Evolutionary conservation across 108 stramenopile species (phyloP).

Genomic region (Cyclotella cryptica): DNA sequence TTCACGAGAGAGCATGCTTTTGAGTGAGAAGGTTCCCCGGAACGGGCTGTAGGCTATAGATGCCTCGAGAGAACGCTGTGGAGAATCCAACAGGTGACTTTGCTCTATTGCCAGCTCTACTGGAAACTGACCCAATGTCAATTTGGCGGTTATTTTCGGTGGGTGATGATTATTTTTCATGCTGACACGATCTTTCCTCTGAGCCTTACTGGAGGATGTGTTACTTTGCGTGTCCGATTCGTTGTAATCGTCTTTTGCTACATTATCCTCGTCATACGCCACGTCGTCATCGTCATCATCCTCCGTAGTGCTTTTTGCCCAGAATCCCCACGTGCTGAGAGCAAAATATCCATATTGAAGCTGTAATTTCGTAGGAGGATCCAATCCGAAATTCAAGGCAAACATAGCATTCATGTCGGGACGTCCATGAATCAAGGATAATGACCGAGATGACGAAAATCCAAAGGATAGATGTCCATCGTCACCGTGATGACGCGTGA

Average conservation of each 20-base stretch:
- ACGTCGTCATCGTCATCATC: conserved; percentile 3
- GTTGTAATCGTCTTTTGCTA: background rate
- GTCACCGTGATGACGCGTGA: conserved; percentile 20
- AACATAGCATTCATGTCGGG: conserved; percentile 25
- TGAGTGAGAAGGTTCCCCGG: conserved; percentile 9
- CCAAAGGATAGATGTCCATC: conserved; percentile 26
- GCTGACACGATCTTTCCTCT: background rate
- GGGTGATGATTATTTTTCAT: conserved; percentile 6
- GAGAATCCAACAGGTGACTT: conserved; percentile 35
- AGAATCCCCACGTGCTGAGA: conserved; percentile 28
- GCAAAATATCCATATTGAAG: conserved; percentile 35
- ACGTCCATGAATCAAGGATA: conserved; percentile 22
- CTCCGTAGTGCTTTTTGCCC: background rate
- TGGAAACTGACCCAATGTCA: conserved; percentile 37
- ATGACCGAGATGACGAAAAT: conserved; percentile 27
- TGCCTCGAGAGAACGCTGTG: conserved; percentile 22
- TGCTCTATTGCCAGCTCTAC: conserved; percentile 26
- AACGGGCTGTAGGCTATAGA: conserved; percentile 38
- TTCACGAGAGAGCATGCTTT: conserved; percentile 30
- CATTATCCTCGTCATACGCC: background rate
- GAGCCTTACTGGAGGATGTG: background rate
- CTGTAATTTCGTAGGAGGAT: conserved; percentile 13
- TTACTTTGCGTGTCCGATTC: conserved; percentile 1
- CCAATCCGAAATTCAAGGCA: conserved; percentile 31
- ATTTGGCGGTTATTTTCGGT: conserved; percentile 30